Conservation (phyloP, 768 basidiomycete genomes). For the Atractiella rhizophila region DNA sequence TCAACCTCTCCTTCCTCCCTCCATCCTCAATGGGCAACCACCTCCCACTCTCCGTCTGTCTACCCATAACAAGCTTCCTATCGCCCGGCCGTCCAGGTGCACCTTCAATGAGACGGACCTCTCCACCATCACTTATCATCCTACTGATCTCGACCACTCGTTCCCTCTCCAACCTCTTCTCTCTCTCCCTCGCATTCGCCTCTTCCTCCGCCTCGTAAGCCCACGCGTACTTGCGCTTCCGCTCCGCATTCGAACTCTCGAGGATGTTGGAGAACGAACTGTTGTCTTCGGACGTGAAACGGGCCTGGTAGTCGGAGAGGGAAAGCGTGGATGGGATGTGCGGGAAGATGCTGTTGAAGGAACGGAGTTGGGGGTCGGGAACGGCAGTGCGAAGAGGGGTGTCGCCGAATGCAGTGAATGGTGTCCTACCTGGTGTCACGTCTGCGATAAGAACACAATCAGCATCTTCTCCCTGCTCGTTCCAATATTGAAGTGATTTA, state of each 20-base stretch:
- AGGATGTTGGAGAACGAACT: constrained; percentile 83
- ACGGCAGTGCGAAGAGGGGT: constrained; percentile 33
- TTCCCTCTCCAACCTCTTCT: constrained; percentile 42
- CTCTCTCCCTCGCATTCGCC: constrained; percentile 41
- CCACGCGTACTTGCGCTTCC: constrained; percentile 66
- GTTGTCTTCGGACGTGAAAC: constrained; percentile 91
- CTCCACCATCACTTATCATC: constrained; percentile 6
- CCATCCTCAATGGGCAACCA: constrained; percentile 8
- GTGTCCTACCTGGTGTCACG: constrained; percentile 37
- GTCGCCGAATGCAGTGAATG: constrained; percentile 31
- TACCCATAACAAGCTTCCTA: constrained; percentile 8
- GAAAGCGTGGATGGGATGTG: constrained; percentile 26
- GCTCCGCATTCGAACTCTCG: constrained; percentile 57
- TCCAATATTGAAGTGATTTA: not conserved
- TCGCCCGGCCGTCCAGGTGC: constrained; percentile 15
- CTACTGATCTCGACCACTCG: constrained; percentile 19
- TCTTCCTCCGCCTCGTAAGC: constrained; percentile 75
- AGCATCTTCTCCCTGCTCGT: not conserved
- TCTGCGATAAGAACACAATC: not conserved
- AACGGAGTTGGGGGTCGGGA: constrained; percentile 16
- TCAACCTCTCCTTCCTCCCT: constrained; percentile 22
- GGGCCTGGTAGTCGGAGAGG: constrained; percentile 66
- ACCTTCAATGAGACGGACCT: constrained; percentile 15
- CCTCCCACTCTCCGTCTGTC: too few species aligned
- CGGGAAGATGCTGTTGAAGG: constrained; percentile 21